Conservation (phyloP, 192 early-diverging fungal species). For the Podila epigama region DNA sequence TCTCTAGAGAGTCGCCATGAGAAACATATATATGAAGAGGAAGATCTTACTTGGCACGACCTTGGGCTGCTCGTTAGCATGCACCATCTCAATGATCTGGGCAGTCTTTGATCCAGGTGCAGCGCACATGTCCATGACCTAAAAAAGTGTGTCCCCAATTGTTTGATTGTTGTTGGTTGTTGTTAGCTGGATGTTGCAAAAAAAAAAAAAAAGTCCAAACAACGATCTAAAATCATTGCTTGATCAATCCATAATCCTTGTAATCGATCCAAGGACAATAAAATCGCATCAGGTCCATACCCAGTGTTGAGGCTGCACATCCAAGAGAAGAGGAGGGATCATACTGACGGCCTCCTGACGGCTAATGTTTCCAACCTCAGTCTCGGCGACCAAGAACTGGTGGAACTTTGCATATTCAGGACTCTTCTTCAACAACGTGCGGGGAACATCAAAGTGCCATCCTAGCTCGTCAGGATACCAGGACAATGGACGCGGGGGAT, state of each 20-base stretch:
- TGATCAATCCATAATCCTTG: no score
- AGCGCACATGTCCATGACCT: conserved; percentile 93
- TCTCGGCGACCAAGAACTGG: conserved; percentile 94
- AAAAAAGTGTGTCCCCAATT: not conserved
- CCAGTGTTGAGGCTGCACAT: conserved; percentile 86
- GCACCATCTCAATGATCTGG: conserved; percentile 86
- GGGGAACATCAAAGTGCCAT: conserved; percentile 86
- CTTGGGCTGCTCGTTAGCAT: conserved; percentile 63
- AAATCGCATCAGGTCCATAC: no score
- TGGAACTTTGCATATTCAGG: conserved; percentile 86
- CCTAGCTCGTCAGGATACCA: conserved; percentile 95
- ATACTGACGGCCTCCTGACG: conserved; percentile 98
- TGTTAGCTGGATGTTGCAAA: not conserved
- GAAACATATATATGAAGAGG: not conserved
- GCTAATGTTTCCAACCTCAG: conserved; percentile 97
- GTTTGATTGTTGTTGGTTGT: not conserved
- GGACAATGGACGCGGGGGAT: conserved; percentile 77
- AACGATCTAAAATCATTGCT: no score
- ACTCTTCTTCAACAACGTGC: conserved; percentile 78
- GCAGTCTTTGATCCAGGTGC: conserved; percentile 99
- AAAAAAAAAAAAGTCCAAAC: no score
- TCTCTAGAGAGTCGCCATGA: not conserved
- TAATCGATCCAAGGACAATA: no score
- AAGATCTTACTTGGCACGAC: conserved; percentile 56
- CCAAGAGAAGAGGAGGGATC: conserved; percentile 95